phyloP scores from a whole-genome alignment of 768 basidiomycete genomes.

The Tulasnella sp. region DNA sequence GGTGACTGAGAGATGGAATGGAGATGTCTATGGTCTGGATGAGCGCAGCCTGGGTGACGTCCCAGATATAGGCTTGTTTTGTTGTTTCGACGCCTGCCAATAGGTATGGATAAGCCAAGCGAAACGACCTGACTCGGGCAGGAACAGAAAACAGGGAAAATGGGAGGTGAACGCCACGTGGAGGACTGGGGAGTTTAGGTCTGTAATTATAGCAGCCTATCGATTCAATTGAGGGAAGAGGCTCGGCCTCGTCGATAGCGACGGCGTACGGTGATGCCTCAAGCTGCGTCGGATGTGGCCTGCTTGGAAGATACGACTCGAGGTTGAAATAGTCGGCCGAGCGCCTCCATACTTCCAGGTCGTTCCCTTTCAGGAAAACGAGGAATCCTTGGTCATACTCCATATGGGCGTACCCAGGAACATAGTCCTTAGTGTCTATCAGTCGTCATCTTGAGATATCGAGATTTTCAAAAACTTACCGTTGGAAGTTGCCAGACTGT shows the following conservation, averaged over 20 bases:
- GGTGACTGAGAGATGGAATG: too few relatives aligned
- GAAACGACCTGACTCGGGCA: too few relatives aligned
- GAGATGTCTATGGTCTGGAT: too few relatives aligned
- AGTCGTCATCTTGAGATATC: not conserved
- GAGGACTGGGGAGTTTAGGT: too few relatives aligned
- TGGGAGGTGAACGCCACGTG: too few relatives aligned
- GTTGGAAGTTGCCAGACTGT: constrained; percentile 52
- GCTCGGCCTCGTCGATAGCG: not conserved
- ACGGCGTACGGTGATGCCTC: not conserved
- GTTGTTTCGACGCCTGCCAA: too few relatives aligned
- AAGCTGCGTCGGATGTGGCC: not conserved
- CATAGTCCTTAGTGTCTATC: constrained; percentile 36
- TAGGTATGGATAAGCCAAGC: too few relatives aligned
- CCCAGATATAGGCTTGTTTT: too few relatives aligned
- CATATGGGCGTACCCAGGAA: constrained; percentile 50
- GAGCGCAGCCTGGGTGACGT: too few relatives aligned
- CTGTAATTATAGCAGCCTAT: too few relatives aligned
- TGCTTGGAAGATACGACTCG: not conserved
- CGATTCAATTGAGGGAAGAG: too few relatives aligned
- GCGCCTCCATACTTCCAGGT: constrained; percentile 48
- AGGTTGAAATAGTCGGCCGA: not conserved
- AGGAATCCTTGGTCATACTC: constrained; percentile 68
- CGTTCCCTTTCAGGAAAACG: constrained; percentile 52
- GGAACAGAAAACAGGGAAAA: too few relatives aligned
- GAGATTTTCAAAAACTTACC: constrained; percentile 33